Base-by-base conservation (phyloP, 441 rosid species). In the Macaranga tanarius region DNA sequence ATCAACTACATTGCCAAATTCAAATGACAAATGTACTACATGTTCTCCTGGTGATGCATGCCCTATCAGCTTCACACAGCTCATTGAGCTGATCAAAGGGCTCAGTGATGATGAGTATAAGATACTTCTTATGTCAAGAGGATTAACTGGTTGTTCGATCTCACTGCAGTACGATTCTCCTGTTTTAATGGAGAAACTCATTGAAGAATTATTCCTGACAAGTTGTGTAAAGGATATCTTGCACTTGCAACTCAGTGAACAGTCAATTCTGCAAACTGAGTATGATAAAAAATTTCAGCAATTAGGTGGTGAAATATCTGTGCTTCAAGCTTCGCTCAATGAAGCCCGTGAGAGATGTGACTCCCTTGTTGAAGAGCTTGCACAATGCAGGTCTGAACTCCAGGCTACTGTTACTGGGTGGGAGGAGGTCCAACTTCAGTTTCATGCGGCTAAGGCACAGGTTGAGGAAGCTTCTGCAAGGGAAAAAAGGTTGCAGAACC, bases 221-320 rank as follows among this genome's bases (percentile, higher is more conserved):
- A 88, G 76, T 65, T 84, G 88, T 79, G 72, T 72, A 23, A 95
- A 88, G 79, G 88, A 88, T 83, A 76, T 92, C 72, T 79, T 82
- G 70, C 84, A 84, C 62, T 67, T 85, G 82, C 96, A 93, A 80
- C 83, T 96, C 50, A 74, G 80, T 67, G 99, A 93, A 77, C 90
- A 83, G 66, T 85, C 87, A 68, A 71, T 74, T 79, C 66, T 85
- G 76, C 92, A 78, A 77, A 76, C 47, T 42, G 90, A 89, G 67
- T 79, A 79, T 79, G 87, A 82, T 82, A 79, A 67, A 31, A 85
- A 69, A 69, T 83, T 73, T 76, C 81, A 60, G 68, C 86, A 86
- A 79, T 73, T 83, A 75, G 76, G 80, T 76, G 78, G 85, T 80
- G 95, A 92, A 76, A 74, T 87, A 68, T 83, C 86, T 69, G 62